Evolutionary conservation across 2,329 filamentous ascomycete genomes (phyloP), one percentile per base, ranked within the genome.

Genomic region (Fusarium floridanum): DNA sequence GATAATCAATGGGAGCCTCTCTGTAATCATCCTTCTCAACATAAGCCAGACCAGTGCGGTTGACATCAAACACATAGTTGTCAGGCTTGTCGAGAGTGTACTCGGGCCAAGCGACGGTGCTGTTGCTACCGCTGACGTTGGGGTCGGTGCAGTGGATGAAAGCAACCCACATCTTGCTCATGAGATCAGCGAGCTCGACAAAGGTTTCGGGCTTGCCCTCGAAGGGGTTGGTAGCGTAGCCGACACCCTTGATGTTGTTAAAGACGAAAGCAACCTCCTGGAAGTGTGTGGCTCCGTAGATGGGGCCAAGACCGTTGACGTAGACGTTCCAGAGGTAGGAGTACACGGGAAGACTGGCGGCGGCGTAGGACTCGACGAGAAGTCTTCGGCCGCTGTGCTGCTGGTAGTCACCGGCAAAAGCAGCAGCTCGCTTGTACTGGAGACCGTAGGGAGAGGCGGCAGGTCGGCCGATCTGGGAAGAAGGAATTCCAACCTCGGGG

Each of bases 341-440:
- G 22, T 87, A 83, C 8, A 77, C 73, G 7, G 73, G 53, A 3
- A 89, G 76, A 16, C 83, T 82, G 34, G 83, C 80, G 11, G 82
- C 81, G 14, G 88, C 83, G 86, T 88, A 91, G 2, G 83, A 83
- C 75, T 90, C 82, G 67, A 86, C 88, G 4, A 88, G 85, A 32
- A 86, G 83, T 4, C 91, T 85, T 6, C 90, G 85, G 27, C 87
- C 86, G 4, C 86, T 87, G 67, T 90, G 88, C 82, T 92, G 88
- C 61, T 83, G 79, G 9, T 83, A 82, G 80, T 92, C 91, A 36
- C 90, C 90, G 84, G 73, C 73, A 32, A 78, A 89, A 4, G 90
- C 88, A 3, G 86, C 85, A 14, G 83, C 85, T 66, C 90, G 88
- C 68, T 90, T 88, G 81, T 85, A 91, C 77, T 89, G 83, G 2